Percentiles rank a stretch among this genome's conserved stretches.
phyloP scores from a whole-genome alignment of 148 eudicot species.

The Salicornia ramosissima region DNA sequence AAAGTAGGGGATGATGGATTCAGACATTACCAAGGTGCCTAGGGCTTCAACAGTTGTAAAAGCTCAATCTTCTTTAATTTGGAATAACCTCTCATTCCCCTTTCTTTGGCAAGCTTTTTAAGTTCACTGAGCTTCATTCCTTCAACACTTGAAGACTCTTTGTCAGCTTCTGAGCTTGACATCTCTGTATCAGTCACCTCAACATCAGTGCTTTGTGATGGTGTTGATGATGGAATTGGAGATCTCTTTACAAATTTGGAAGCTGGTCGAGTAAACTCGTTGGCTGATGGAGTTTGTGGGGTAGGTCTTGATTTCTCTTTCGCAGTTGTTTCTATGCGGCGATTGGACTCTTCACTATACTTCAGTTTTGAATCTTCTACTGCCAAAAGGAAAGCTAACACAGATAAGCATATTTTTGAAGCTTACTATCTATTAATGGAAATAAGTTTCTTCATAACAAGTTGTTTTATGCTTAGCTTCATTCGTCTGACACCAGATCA shows the following conservation, averaged over 20 bases:
- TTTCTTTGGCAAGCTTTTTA: constrained; percentile 52
- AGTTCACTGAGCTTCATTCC: constrained; percentile 54
- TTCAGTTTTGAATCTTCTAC: neutral
- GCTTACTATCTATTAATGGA: neutral
- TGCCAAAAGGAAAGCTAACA: neutral
- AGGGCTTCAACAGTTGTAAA: constrained; percentile 34
- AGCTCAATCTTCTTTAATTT: constrained; percentile 61
- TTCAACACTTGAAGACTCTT: constrained; percentile 19
- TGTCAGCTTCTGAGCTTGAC: constrained; percentile 7
- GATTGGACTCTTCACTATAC: neutral
- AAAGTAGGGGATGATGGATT: neutral
- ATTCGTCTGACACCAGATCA: no score
- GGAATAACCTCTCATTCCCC: constrained; percentile 59
- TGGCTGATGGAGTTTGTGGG: constrained; percentile 14
- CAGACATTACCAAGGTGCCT: neutral
- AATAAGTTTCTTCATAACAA: neutral
- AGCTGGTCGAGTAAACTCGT: constrained; percentile 36
- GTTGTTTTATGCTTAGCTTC: no score
- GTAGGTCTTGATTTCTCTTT: constrained; percentile 23
- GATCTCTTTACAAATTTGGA: constrained; percentile 55
- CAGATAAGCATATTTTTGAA: neutral
- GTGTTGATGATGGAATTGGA: constrained; percentile 38
- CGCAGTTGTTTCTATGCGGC: constrained; percentile 12
- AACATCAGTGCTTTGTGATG: constrained; percentile 14
- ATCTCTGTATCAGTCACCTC: constrained; percentile 15